Evolutionary conservation across 148 eudicot genomes (phyloP).

Genomic region (Diospyros lotus): DNA sequence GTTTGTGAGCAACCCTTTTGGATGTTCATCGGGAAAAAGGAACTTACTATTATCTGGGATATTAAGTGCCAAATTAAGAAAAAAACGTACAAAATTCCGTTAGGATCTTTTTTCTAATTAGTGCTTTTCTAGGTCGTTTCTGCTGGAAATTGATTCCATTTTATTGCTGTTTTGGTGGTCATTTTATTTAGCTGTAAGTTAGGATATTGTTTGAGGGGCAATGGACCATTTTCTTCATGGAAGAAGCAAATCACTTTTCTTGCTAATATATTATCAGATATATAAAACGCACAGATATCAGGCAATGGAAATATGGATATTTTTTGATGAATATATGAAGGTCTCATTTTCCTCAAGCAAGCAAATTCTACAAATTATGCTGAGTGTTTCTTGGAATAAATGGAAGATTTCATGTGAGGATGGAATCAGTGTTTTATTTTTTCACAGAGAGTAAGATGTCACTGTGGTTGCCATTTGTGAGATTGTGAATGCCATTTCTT

Average conservation of each 20-base stretch:
- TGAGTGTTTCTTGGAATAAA: not conserved
- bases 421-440: not conserved
- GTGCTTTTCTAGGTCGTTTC: not conserved
- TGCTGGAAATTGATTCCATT: too few relatives aligned
- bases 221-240: too few relatives aligned
- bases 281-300: not conserved
- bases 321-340: not conserved
- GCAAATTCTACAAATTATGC: not conserved
- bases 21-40: too few relatives aligned
- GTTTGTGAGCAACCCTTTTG: too few relatives aligned
- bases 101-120: not conserved
- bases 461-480: not conserved
- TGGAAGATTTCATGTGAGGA: not conserved
- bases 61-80: too few relatives aligned
- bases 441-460: not conserved
- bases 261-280: too few relatives aligned
- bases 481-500: constrained; percentile 7
- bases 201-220: not conserved
- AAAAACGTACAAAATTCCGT: too few relatives aligned
- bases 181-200: not conserved
- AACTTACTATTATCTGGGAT: too few relatives aligned
- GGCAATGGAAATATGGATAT: not conserved
- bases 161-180: too few relatives aligned
- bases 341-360: not conserved
- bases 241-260: too few relatives aligned